A percentile compares a stretch with the other conserved stretches of the same genome.
These are phyloP conservation scores for Erucastrum elatum DNA, from an alignment of 345 rosid species.

Conservation along the genomic window DNA sequence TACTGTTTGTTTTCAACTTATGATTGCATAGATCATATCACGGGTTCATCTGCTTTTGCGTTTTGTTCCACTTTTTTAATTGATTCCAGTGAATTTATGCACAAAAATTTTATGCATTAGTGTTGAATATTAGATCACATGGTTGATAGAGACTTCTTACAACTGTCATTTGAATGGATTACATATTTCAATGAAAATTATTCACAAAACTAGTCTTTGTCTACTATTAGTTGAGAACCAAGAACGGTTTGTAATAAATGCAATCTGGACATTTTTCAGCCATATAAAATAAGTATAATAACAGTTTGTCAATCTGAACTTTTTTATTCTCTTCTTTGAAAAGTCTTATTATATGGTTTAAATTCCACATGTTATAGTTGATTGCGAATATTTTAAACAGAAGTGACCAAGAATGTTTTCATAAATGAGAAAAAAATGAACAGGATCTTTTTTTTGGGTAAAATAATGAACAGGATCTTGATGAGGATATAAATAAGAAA, in stretches of 20 bases:
- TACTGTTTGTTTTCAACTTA: conserved; percentile 32
- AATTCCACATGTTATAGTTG: background rate
- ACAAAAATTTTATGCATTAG: conserved; percentile 8
- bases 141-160: conserved; percentile 8
- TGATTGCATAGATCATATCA: conserved; percentile 29
- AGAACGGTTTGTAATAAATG: conserved; percentile 3
- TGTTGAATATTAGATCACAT: conserved; percentile 18
- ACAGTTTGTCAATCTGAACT: background rate
- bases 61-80: conserved; percentile 3
- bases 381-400: background rate
- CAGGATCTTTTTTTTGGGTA: background rate
- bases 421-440: conserved; percentile 19
- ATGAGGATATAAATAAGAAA: conserved; percentile 28
- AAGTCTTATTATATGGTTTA: background rate
- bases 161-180: conserved; percentile 7
- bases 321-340: background rate
- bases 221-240: background rate
- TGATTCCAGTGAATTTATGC: background rate
- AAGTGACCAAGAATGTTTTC: conserved; percentile 17
- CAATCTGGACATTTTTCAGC: background rate
- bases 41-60: conserved; percentile 30
- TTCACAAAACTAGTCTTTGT: background rate
- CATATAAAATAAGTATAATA: background rate
- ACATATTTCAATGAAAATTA: background rate
- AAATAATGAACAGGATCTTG: conserved; percentile 26